Base-by-base conservation (phyloP, 257 asterid genomes). In the Apocynum venetum region DNA sequence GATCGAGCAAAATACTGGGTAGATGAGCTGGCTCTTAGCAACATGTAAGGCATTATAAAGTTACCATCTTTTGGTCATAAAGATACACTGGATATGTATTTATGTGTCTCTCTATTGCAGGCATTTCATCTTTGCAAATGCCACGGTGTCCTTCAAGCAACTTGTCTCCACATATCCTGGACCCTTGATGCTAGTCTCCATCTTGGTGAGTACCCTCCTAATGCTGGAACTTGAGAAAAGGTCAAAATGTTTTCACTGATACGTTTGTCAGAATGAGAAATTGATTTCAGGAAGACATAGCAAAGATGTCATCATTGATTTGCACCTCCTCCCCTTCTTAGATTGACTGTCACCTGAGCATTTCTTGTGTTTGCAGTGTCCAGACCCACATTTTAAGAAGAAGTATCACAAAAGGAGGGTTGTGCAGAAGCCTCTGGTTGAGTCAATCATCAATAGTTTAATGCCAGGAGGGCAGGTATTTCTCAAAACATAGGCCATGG, bases 321-420 rank as follows among this genome's bases (percentile, higher is more conserved):
- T 41, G 12, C 71, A 14, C 25, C 12, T 40, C 10, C 9, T 78
- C 72, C 76, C 65, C 55, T 31, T 59, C 76, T 75, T 9, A 48
- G 51, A 40, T 72, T 75, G 38, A 63, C n/a, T 72, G 67, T 72
- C 65, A 77, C 48, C 75, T 31, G 72, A 81, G 76, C 38, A 48
- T 63, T 78, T 17, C 79, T 74, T 35, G 11, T 81, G 73, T 75
- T 49, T 88, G 87, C 92, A 95, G 99, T 95, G 98, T 78, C 99
- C 99, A 19, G 99, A 95, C 77, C 98, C 99, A 15, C 96, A 95
- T 88, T 95, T 93, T 84, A 95, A 95, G 96, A 93, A 88, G 76
- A 95, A 83, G 73, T 90, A 93, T 82, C 97, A 80, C 78, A 95
- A 95, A 83, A 85, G 98, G 84, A 89, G 99, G 85, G 93, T 95